Percentiles rank a stretch among this genome's conserved stretches.
These are phyloP conservation scores for Fraxinus quadrangulata DNA, from an alignment of 257 asterid genomes.

Conservation along the genomic window DNA sequence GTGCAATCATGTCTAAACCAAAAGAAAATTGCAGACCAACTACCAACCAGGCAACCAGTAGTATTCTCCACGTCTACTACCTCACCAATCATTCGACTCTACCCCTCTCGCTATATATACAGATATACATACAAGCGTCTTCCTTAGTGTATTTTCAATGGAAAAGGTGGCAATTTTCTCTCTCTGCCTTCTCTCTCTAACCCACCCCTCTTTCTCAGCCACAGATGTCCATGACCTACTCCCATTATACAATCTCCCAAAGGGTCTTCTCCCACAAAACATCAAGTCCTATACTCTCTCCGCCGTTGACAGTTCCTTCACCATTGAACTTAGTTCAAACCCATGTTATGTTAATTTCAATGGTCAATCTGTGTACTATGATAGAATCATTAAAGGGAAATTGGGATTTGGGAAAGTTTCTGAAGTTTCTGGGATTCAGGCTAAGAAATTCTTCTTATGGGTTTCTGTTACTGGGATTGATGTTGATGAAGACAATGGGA, in stretches of 20 bases:
- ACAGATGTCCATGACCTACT: conserved; percentile 49
- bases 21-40: background rate
- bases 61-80: background rate
- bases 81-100: background rate
- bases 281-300: conserved; percentile 47
- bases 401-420: conserved; percentile 53
- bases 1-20: background rate
- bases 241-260: conserved; percentile 47
- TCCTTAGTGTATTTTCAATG: conserved; percentile 23
- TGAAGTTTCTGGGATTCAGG: conserved; percentile 71
- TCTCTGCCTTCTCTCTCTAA: conserved; percentile 31
- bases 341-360: conserved; percentile 62
- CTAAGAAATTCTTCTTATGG: conserved; percentile 66
- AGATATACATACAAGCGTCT: background rate
- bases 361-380: conserved; percentile 60
- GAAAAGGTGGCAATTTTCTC: conserved; percentile 28
- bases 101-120: background rate
- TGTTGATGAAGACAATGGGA: conserved; percentile 39
- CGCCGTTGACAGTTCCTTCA: conserved; percentile 42
- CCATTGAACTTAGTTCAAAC: conserved; percentile 39
- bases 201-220: conserved; percentile 27
- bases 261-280: conserved; percentile 48
- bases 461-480: conserved; percentile 62
- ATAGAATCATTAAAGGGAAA: conserved; percentile 53
- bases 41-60: background rate